Conservation (phyloP, 495 filamentous ascomycete species). For the Hypoxylon rickii region DNA sequence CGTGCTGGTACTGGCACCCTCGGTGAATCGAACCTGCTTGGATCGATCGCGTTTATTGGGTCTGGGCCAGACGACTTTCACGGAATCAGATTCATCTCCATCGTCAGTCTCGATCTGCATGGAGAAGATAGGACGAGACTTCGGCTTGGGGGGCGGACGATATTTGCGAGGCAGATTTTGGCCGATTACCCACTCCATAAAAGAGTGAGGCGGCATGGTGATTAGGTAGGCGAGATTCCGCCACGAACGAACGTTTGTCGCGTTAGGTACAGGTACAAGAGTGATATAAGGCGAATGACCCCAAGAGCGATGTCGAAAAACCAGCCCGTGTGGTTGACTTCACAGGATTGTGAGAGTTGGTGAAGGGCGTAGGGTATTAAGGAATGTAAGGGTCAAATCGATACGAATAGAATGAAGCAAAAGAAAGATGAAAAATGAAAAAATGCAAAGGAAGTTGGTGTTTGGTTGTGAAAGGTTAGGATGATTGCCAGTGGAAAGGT, state of each 20-base stretch:
- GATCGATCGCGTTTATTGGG: constrained; percentile 6
- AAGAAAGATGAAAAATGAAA: no score
- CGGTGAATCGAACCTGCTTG: constrained; percentile 31
- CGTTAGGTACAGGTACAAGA: neutral
- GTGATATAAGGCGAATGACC: neutral
- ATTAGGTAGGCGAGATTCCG: neutral
- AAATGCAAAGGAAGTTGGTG: no score
- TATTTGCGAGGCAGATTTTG: constrained; percentile 33
- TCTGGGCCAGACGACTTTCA: constrained; percentile 44
- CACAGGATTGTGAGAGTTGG: no score
- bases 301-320: no score
- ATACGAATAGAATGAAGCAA: no score
- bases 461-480: no score
- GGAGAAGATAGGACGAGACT: constrained; percentile 29
- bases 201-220: constrained; percentile 36
- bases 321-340: no score
- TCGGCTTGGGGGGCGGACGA: constrained; percentile 20
- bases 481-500: no score
- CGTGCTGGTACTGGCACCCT: no score
- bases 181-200: constrained; percentile 50
- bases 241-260: neutral
- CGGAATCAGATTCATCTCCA: constrained; percentile 39
- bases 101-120: constrained; percentile 47
- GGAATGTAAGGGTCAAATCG: no score
- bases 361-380: no score